Evolutionary conservation across 2,329 filamentous ascomycete species (phyloP), one percentile per base, ranked within the genome.

Genomic region (Pyrenophora teres): DNA sequence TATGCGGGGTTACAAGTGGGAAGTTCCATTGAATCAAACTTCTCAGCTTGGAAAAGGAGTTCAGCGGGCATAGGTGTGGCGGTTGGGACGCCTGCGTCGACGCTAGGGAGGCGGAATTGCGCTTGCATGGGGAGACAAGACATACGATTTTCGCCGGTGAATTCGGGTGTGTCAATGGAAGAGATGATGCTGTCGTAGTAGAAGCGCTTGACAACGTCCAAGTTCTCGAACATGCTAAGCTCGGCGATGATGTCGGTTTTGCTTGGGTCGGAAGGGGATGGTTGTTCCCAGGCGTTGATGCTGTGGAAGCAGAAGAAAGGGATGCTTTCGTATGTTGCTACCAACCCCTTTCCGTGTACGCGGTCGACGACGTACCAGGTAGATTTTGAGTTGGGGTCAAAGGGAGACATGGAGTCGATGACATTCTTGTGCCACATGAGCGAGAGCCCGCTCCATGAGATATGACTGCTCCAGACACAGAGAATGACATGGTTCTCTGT

Each of bases 241-340:
- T 95, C 90, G 47, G 87, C 84, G 25, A 85, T 76, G 15, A 94
- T 78, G 52, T 86, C 78, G 4, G 74, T 73, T n/a, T 78, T 74
- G 44, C 21, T 62, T 2, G 67, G 54, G 23, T 71, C 60, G 16
- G 46, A 59, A 3, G 69, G 46, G 0, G 72, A 76, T 0, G 71
- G 60, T 56, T 89, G 82, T 63, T 93, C 88, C 68, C 86, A 94
- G 0, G 89, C 83, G 60, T 95, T 95, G 67, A 90, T 78, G 0
- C 83, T 84, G 73, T 96, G 90, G 71, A 95, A 95, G 72, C 85
- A 87, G 77, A 92, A 95, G 40, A 86, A 86, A 0, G 88, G 81
- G 0, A 83, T 80, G 13, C 83, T 87, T 15, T 86, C 81, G 63
- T 88, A 92, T 1, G 80, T 83, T 6, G 84, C 87, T 0, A 94